These are phyloP conservation scores for Ormosia emarginata DNA, from an alignment of 306 rosid genomes.

Conservation along the genomic window DNA sequence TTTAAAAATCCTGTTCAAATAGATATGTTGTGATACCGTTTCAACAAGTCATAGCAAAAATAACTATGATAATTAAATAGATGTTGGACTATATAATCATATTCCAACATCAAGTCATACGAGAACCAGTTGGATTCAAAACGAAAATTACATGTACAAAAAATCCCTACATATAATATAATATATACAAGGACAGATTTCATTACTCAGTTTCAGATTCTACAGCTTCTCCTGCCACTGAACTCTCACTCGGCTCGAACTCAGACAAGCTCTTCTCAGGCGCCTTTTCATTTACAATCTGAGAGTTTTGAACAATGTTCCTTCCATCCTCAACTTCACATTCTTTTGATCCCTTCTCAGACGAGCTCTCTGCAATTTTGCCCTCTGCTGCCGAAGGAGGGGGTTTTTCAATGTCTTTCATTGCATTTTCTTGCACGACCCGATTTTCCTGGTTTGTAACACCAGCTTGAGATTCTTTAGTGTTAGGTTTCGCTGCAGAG, in stretches of 20 bases:
- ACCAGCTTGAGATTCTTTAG: constrained; percentile 24
- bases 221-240: constrained; percentile 14
- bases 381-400: constrained; percentile 3
- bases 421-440: background rate
- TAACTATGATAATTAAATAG: background rate
- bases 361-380: background rate
- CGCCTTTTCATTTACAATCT: background rate
- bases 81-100: background rate
- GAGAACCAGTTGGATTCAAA: background rate
- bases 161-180: constrained; percentile 6
- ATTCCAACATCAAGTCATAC: background rate
- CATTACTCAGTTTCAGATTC: constrained; percentile 20
- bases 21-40: constrained; percentile 2
- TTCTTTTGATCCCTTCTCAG: constrained; percentile 22
- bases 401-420: background rate
- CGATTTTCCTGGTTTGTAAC: background rate
- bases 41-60: background rate
- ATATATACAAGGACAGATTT: constrained; percentile 17
- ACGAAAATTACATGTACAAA: constrained; percentile 17
- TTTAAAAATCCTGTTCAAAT: background rate
- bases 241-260: background rate
- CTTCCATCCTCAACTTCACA: background rate
- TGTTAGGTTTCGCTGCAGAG: background rate
- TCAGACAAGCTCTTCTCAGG: background rate
- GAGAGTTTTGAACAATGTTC: background rate